Evolutionary conservation across 192 early-diverging fungal species (phyloP), one percentile per base, ranked within the genome.

Genomic region (Geranomyces michiganensis): DNA sequence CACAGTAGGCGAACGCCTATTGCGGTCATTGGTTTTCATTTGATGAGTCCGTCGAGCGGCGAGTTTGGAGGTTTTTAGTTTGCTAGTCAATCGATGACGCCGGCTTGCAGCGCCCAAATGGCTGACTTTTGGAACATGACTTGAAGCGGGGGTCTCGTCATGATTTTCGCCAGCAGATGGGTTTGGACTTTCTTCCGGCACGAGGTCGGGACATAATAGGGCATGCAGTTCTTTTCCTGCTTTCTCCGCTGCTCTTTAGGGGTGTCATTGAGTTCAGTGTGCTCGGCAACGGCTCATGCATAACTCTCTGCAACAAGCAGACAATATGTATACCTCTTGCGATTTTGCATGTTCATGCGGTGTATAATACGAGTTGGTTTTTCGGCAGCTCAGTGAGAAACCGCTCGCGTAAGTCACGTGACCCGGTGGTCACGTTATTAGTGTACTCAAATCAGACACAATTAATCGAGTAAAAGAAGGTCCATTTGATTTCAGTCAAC

Each of bases 211-310:
- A 5, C 29, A 60, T 31, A 60, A 32, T 15, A 27, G 7, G 14
- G 63, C 33, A n/a, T 47, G 33, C 8, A 65, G 33, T 13, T 65
- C 63, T 65, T 47, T 65, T 30, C 21, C 63, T 1, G 63, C 63
- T 47, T 65, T 65, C 13, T 44, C 63, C 21, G 63, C 63, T 47
- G 63, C 63, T 47, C 63, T 65, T 13, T 53, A 17, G 24, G 19
- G 7, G 4, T 9, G 51, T 24, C 51, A 15, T 53, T 53, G 24
- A 53, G 51, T 17, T 53, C 17, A 7, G 7, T 15, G 19, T 53
- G n/a, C 51, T 9, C n/a, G 15, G n/a, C 51, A 8, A 7, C 24
- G 15, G 51, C 4, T 17, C 51, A 24, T 26, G 24, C 24, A 26
- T 9, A 53, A 6, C 4, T n/a, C 17, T n/a, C 17, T 53, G 51